Base-by-base conservation (phyloP, 2,329 filamentous ascomycete genomes). In the Xylariaceae sp. region DNA sequence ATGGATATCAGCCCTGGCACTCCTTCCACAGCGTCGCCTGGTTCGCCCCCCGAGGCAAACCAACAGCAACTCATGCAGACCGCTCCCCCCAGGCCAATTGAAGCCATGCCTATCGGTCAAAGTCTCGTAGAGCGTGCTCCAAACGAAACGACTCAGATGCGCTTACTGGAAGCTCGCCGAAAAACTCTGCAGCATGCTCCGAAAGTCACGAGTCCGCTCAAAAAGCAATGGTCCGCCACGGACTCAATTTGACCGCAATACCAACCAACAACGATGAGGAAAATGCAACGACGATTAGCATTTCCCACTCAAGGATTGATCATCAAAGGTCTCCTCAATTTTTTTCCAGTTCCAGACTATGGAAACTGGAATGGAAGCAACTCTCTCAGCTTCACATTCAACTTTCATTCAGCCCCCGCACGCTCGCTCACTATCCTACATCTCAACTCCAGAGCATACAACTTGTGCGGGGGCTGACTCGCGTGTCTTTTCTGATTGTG, bases 151-250 rank as follows among this genome's bases (percentile, higher is more conserved):
- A 75, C 87, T 53, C 72, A 83, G 58, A 77, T 81, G 70, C 77
- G 84, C 47, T 73, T 91, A 57, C 83, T 88, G 77, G 83, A 85
- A 8, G 87, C 87, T 0, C 77, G 87, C 57, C 78, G 88, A 57
- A 90, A 89, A 80, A 92, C 86, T 66, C 68, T 90, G 69, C 86
- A 89, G 66, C 90, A 85, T 73, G 86, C 86, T 34, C 88, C 88
- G 32, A 87, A 87, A 71, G 74, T 89, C 55, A 85, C 80, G 19
- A 91, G 88, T 69, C 88, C 88, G 2, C 72, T 91, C 62, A 79
- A 82, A 30, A 81, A 76, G 64, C 73, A 77, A 30, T 84, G 80
- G 80, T 71, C 70, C 27, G 68, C 64, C 54, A 54, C 41, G 48
- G 52, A 54, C 45, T 54, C 39, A 43, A 46, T 39, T n/a, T 32